Base-by-base conservation (phyloP, 768 basidiomycete species). In the Leccinum variicolor region DNA sequence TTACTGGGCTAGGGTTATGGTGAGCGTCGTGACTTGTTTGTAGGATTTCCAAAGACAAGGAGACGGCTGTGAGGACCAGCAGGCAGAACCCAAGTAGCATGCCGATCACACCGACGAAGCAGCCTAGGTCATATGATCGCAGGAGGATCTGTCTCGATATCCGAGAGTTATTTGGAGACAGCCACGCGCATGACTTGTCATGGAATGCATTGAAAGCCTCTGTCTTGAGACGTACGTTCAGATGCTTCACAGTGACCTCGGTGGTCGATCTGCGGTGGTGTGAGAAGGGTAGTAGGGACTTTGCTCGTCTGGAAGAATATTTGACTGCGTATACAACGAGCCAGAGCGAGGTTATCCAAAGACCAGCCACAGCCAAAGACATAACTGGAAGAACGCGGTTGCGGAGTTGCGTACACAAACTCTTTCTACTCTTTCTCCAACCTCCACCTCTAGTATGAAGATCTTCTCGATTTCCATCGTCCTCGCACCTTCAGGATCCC, bases 401-500 rank as follows among this genome's bases (percentile, higher is more conserved):
- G n/a, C 52, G 41, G 41, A 43, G 41, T 56, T 29, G 39, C 31
- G 9, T 34, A 25, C 46, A 58, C 61, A 19, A 43, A 8, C 52
- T 58, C 64, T 54, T 31, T 31, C 31, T 31, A 31, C 31, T 31
- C 64, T 54, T 31, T 31, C 31, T 31, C 13, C 31, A 13, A 62
- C 68, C 3, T 7, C 46, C 62, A 62, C 26, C 60, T 6, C 31
- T 59, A 77, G 53, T 55, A 94, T 96, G 92, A 97, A 94, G 84
- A 80, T 97, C 64, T 94, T 81, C 70, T 85, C 89, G 8, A 81
- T 96, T 60, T 85, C 92, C 25, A 74, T 97, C 34, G 69, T 91
- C 50, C 79, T 86, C 53, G 82, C 87, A 17, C 85, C 89, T 5
- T 78, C 86, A 9, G 81, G 82, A 31, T 83, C 84, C 15, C 72